A percentile compares a stretch with the other conserved stretches of the same genome.
Conservation (phyloP, 2,329 filamentous ascomycete species). For the Ustilaginoidea virens region DNA sequence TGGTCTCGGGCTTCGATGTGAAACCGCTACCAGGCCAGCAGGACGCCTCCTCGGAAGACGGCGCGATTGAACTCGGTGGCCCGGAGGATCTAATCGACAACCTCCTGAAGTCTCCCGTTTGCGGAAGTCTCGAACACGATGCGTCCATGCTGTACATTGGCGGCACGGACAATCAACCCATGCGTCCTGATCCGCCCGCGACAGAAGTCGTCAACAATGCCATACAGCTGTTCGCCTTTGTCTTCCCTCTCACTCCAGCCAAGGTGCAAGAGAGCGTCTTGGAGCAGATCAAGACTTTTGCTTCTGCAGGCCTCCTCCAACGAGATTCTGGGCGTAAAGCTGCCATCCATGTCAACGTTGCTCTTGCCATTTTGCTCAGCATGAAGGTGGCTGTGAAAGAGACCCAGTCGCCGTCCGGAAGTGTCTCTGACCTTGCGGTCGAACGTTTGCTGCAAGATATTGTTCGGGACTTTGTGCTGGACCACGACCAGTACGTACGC, state of each 20-base stretch:
- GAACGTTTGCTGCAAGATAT: conserved; percentile 75
- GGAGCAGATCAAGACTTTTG: conserved; percentile 81
- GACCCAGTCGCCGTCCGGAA: conserved; percentile 54
- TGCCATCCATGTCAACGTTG: conserved; percentile 82
- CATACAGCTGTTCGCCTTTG: conserved; percentile 83
- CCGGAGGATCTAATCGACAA: conserved; percentile 50
- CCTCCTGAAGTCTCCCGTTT: conserved; percentile 54
- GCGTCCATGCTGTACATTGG: conserved; percentile 64
- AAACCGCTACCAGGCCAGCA: conserved; percentile 56
- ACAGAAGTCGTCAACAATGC: conserved; percentile 93
- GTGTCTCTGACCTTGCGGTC: conserved; percentile 58
- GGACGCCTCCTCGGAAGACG: conserved; percentile 30
- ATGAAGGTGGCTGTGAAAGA: conserved; percentile 77
- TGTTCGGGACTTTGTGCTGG: conserved; percentile 55
- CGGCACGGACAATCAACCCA: conserved; percentile 24
- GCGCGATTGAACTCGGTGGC: conserved; percentile 30
- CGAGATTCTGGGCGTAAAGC: conserved; percentile 78
- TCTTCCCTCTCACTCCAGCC: conserved; percentile 72
- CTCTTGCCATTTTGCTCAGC: conserved; percentile 63
- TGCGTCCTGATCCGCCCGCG: conserved; percentile 58
- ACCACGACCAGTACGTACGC: conserved; percentile 74
- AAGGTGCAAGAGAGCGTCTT: conserved; percentile 94
- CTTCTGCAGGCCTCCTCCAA: conserved; percentile 65
- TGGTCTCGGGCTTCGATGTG: conserved; percentile 64
- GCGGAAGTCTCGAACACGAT: conserved; percentile 77